Evolutionary conservation across 2,329 filamentous ascomycete genomes (phyloP), one percentile per base, ranked within the genome.

Genomic region (Venturia nashicola): DNA sequence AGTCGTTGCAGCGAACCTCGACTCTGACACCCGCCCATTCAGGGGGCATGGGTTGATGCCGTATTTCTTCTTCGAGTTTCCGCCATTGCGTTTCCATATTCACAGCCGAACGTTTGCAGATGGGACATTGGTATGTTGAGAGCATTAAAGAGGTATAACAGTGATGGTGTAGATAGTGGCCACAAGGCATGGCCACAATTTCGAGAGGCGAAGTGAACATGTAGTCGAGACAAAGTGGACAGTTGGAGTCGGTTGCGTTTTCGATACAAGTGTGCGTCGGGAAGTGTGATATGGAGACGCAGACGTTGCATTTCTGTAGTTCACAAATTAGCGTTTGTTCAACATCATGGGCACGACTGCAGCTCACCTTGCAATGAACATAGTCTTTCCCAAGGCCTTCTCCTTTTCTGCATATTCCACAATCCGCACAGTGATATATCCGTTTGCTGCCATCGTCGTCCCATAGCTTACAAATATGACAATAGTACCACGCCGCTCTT

Each of bases 41-140:
- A 66, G 77, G 76, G 1, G 94, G 94, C 91, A 99, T 97, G 1
- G 94, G 94, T 72, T 99, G 94, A 55, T 83, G 82, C 67, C 89
- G 83, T 66, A 99, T 96, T 61, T 91, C 87, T 62, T 91, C 84
- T 70, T 97, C 93, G 42, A 97, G 77, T 69, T 94, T 94, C 60
- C 91, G 86, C 78, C 97, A 99, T 69, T 95, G 89, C 44, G 90
- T 84, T 72, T 97, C 93, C 93, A 99, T 99, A 72, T 97, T 97
- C 68, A 91, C 85, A n/a, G 96, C 88, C 67, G 90, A 96, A 75
- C 94, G 96, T 77, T 88, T 96, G 81, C 94, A 99, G 60, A 97
- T 91, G 0, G 93, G 94, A 71, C 94, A 99, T 71, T 93, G 95
- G 78, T 97, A 99, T 6, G 92, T 95, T 3, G 86, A 86, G 70